Evolutionary conservation across 495 filamentous ascomycete species (phyloP).

Genomic region (Neurospora sp.): DNA sequence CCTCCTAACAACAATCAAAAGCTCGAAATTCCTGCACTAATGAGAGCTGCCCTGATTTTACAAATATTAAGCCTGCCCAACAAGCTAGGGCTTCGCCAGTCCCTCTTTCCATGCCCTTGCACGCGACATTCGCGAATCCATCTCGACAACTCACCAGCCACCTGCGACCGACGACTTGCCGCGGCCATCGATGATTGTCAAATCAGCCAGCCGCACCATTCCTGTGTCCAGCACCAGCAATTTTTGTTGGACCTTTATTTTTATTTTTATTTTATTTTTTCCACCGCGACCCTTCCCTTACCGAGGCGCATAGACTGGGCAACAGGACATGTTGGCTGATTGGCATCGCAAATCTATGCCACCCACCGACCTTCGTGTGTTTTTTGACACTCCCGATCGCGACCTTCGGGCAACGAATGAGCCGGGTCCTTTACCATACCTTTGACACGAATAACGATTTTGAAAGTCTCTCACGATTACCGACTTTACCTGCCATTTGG

Average conservation of each 20-base stretch:
- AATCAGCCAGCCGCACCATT: not conserved
- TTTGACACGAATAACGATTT: not conserved
- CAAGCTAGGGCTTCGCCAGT: not conserved
- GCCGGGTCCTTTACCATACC: not conserved
- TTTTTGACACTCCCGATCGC: not conserved
- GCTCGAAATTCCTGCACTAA: not conserved
- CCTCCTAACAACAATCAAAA: not conserved
- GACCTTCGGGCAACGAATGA: not conserved
- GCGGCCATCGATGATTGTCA: not conserved
- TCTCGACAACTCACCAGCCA: not conserved
- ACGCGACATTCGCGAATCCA: not conserved
- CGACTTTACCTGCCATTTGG: not conserved
- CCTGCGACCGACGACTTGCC: not conserved
- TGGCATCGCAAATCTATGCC: not conserved
- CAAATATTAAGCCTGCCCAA: conserved; percentile 7
- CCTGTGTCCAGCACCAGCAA: not conserved
- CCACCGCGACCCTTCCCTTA: not conserved
- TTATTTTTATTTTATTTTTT: not conserved
- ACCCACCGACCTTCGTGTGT: not conserved
- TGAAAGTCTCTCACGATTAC: not conserved
- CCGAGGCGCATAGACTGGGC: not conserved
- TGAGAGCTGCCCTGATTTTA: conserved; percentile 14
- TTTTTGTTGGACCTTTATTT: not conserved
- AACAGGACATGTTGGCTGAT: not conserved
- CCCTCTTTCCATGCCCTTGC: not conserved